Evolutionary conservation across 2,329 filamentous ascomycete species (phyloP).

Genomic region (Hypocreales sp.): DNA sequence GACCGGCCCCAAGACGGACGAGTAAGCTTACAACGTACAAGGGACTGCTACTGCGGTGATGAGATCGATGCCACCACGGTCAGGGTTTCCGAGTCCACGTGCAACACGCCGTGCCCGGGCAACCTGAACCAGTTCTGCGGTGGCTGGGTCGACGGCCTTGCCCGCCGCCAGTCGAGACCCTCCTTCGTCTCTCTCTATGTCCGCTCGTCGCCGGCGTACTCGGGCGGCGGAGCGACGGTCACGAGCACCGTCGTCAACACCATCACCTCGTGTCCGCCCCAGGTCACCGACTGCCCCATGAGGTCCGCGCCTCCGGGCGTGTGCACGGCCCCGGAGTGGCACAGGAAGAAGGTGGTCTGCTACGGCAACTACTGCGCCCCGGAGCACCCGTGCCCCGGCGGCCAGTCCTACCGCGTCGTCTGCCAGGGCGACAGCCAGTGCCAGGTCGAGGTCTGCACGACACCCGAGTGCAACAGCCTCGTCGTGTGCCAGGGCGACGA

Average conservation of each 20-base stretch:
- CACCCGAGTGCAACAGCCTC: conserved; percentile 13
- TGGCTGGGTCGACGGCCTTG: conserved; percentile 5
- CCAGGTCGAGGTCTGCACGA: conserved; percentile 10
- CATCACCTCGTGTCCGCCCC: conserved; percentile 12
- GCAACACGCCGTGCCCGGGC: conserved; percentile 14
- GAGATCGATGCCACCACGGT: conserved; percentile 4
- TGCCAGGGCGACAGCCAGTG: conserved; percentile 13
- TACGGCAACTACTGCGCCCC: conserved; percentile 16
- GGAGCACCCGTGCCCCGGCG: conserved; percentile 12
- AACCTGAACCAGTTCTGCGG: conserved; percentile 10
- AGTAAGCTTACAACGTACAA: too few species aligned
- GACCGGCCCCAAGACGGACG: too few species aligned
- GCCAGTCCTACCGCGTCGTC: conserved; percentile 14
- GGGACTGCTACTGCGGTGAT: conserved; percentile 16
- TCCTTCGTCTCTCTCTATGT: too few species aligned
- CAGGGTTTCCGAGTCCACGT: conserved; percentile 6
- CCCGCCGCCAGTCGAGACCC: too few species aligned
- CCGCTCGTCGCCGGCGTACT: too few species aligned
- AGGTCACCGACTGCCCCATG: conserved; percentile 8
- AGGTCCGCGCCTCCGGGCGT: too few species aligned
- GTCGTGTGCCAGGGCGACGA: conserved; percentile 12
- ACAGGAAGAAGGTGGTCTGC: conserved; percentile 17
- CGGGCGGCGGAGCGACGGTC: too few species aligned
- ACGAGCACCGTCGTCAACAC: conserved; percentile 5
- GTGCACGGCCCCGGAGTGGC: conserved; percentile 9